Evolutionary conservation across 2,329 filamentous ascomycete genomes (phyloP).

Genomic region (Neopestalotiopsis rosae): DNA sequence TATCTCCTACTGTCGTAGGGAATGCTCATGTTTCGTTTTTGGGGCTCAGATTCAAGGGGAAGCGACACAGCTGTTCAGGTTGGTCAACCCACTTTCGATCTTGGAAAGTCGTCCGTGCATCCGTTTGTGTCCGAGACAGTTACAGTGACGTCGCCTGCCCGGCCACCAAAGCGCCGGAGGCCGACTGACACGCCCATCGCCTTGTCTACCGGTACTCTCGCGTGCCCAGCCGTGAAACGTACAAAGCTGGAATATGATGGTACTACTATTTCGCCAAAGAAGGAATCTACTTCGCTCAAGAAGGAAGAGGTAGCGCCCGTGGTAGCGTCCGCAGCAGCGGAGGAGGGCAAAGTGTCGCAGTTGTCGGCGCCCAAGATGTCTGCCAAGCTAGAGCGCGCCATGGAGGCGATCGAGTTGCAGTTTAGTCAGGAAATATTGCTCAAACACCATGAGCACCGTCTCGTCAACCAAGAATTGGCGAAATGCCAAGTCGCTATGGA

Average conservation of each 20-base stretch:
- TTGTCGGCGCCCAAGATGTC: constrained; percentile 22
- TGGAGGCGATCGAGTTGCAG: constrained; percentile 81
- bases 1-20: constrained; percentile 27
- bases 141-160: constrained; percentile 31
- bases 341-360: constrained; percentile 21
- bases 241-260: constrained; percentile 41
- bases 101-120: constrained; percentile 37
- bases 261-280: constrained; percentile 32
- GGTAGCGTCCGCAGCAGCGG: constrained; percentile 29
- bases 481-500: constrained; percentile 95
- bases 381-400: constrained; percentile 56
- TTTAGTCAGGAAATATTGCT: constrained; percentile 90
- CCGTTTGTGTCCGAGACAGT: constrained; percentile 35
- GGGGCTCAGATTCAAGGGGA: constrained; percentile 63
- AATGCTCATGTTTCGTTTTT: constrained; percentile 67
- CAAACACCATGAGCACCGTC: constrained; percentile 91
- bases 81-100: constrained; percentile 46
- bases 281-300: constrained; percentile 34
- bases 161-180: constrained; percentile 35
- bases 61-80: constrained; percentile 56
- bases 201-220: constrained; percentile 29
- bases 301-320: constrained; percentile 18
- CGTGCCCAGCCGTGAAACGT: constrained; percentile 47
- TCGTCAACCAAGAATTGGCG: constrained; percentile 94
- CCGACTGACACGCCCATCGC: constrained; percentile 39